Conservation (phyloP, 208 protist genomes). For the Leishmania martiniquensis region DNA sequence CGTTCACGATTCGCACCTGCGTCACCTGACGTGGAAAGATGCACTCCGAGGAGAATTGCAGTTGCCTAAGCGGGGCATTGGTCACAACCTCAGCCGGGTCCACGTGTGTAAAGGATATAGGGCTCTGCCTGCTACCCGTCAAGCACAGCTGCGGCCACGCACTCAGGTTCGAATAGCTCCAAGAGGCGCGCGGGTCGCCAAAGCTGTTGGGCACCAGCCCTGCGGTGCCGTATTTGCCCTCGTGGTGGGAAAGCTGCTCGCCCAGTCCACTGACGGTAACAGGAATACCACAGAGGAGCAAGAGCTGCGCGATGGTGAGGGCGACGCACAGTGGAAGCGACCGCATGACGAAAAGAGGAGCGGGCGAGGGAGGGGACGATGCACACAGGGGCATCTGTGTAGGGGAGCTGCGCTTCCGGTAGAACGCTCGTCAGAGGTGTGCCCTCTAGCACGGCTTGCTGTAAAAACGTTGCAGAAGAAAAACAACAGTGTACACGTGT, state of each 20-base stretch:
- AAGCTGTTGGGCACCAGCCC: constrained; percentile 26
- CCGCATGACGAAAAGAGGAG: not conserved
- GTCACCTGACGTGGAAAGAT: constrained; percentile 49
- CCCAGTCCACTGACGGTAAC: not conserved
- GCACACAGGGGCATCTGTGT: not conserved
- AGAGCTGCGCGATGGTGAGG: not conserved
- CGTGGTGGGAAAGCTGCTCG: constrained; percentile 30
- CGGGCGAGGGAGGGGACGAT: not conserved
- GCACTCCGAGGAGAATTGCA: constrained; percentile 67
- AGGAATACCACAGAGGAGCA: not conserved
- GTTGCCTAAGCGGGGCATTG: constrained; percentile 23
- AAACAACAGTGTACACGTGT: not conserved
- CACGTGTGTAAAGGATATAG: constrained; percentile 71
- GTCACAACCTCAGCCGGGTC: constrained; percentile 47
- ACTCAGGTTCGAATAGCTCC: constrained; percentile 56
- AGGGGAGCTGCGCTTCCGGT: not conserved
- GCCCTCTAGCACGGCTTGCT: not conserved
- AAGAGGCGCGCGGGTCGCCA: constrained; percentile 19
- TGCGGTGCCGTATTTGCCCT: constrained; percentile 67
- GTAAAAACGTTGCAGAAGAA: not conserved
- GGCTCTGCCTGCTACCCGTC: constrained; percentile 62
- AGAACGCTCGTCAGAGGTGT: not conserved
- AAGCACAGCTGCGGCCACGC: constrained; percentile 55
- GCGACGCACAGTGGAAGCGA: not conserved
- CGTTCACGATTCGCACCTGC: constrained; percentile 65